Percentiles rank a stretch among this genome's conserved stretches.
These are phyloP conservation scores for Populus trichocarpa DNA, from an alignment of 441 rosid species.

Conservation along the genomic window DNA sequence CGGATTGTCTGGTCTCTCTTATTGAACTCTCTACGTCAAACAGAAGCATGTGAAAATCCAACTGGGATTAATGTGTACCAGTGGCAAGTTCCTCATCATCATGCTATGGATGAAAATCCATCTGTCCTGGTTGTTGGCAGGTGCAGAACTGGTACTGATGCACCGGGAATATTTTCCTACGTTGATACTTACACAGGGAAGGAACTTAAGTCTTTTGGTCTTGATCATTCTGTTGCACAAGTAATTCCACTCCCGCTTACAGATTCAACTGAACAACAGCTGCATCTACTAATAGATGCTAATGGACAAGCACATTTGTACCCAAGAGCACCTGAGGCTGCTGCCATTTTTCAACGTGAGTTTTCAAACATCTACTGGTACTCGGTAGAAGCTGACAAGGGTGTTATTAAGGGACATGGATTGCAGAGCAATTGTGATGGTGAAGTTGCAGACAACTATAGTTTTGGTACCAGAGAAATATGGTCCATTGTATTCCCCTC, in stretches of 20 bases:
- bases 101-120: constrained; percentile 95
- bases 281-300: constrained; percentile 81
- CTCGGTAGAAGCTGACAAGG: constrained; percentile 63
- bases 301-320: constrained; percentile 71
- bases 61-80: constrained; percentile 62
- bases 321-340: constrained; percentile 79
- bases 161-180: constrained; percentile 71
- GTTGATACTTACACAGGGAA: constrained; percentile 89
- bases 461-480: constrained; percentile 68
- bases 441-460: constrained; percentile 61
- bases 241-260: constrained; percentile 83
- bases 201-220: constrained; percentile 55
- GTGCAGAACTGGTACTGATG: constrained; percentile 58
- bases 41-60: constrained; percentile 60
- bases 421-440: constrained; percentile 57
- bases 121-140: constrained; percentile 84
- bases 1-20: constrained; percentile 84
- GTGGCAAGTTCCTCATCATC: constrained; percentile 99
- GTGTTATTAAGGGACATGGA: constrained; percentile 77
- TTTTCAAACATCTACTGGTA: constrained; percentile 88
- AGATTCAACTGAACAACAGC: constrained; percentile 84
- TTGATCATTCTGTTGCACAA: constrained; percentile 72
- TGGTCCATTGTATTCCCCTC: constrained; percentile 93
- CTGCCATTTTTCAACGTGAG: constrained; percentile 57
- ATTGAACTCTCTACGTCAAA: constrained; percentile 53